A percentile compares a stretch with the other conserved stretches of the same genome.
These are phyloP conservation scores for Neohortaea acidophila DNA, from an alignment of 495 filamentous ascomycete genomes.

Conservation along the genomic window DNA sequence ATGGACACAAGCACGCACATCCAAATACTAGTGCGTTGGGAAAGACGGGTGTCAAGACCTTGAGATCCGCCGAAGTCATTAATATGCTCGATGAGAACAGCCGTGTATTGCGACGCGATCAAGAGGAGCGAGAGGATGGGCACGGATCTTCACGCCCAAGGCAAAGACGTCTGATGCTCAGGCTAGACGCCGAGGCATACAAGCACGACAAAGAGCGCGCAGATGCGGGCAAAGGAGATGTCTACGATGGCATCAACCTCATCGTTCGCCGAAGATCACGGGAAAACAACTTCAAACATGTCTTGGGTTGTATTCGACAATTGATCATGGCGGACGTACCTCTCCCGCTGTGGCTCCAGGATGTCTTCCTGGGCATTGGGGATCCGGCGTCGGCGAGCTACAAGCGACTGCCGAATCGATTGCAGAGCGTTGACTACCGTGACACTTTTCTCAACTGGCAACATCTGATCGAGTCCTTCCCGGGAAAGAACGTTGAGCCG, in stretches of 20 bases:
- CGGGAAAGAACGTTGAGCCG: constrained; percentile 68
- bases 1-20: constrained; percentile 36
- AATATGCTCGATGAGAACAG: constrained; percentile 85
- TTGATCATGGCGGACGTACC: constrained; percentile 70
- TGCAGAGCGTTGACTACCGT: constrained; percentile 68
- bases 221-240: constrained; percentile 48
- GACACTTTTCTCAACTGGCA: constrained; percentile 95
- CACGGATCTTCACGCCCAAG: constrained; percentile 35
- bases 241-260: constrained; percentile 79
- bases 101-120: constrained; percentile 49
- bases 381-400: constrained; percentile 81
- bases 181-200: constrained; percentile 66
- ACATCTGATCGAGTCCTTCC: constrained; percentile 76
- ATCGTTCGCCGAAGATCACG: constrained; percentile 68
- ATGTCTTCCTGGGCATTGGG: constrained; percentile 92
- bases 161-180: constrained; percentile 57
- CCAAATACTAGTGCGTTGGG: constrained; percentile 42
- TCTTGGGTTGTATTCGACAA: constrained; percentile 78
- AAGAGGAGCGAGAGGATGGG: constrained; percentile 36
- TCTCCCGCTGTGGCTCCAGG: constrained; percentile 82
- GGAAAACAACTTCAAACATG: constrained; percentile 95
- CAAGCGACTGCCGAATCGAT: constrained; percentile 60
- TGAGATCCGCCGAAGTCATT: constrained; percentile 74
- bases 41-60: constrained; percentile 47
- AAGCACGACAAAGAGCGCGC: constrained; percentile 55